Base-by-base conservation (phyloP, 768 basidiomycete genomes). In the Neoboletus subvelutipes region DNA sequence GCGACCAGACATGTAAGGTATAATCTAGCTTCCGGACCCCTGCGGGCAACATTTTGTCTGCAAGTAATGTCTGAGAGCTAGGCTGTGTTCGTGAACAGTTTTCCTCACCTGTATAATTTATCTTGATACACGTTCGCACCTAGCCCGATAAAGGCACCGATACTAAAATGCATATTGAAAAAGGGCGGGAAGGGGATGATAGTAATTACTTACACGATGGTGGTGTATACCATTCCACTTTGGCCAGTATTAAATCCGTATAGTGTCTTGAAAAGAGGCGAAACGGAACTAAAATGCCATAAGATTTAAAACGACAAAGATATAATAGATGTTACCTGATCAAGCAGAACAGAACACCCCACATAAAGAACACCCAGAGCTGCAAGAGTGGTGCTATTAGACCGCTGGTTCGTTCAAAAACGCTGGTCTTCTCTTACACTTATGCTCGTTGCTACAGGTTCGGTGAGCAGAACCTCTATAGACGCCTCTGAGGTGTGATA, bases 361-460 rank as follows among this genome's bases (percentile, higher is more conserved):
- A 92, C 1, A 82, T 80, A 52, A 90, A 83, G 45, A 83, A 83
- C 29, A 84, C 74, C 86, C 85, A 86, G 11, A 87, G 61, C 84
- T 88, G 66, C 15, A 31, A 52, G 24, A 47, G 7, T 51, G 18
- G 20, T 34, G 2, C 0, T 6, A 26, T 57, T 28, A 53, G 24
- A 36, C 10, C 18, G 8, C 26, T 20, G 18, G 5, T 20, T n/a
- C 34, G 17, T 41, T 18, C 33, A 36, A 24, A 45, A 20, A 20
- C 3, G 17, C 10, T 17, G 3, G 31, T 10, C 15, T 11, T 1
- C n/a, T 72, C 82, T 55, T 62, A 88, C 86, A 64, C 83, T 85
- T 65, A 94, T 87, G 63, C 83, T 84, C 4, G 80, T 74, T 4
- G 92, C 89, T 43, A 90, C 78, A 0, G 87, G 87, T 67, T 94